These are phyloP conservation scores for Waltergamsia citrina DNA, from an alignment of 2,329 filamentous ascomycete genomes.

Conservation along the genomic window DNA sequence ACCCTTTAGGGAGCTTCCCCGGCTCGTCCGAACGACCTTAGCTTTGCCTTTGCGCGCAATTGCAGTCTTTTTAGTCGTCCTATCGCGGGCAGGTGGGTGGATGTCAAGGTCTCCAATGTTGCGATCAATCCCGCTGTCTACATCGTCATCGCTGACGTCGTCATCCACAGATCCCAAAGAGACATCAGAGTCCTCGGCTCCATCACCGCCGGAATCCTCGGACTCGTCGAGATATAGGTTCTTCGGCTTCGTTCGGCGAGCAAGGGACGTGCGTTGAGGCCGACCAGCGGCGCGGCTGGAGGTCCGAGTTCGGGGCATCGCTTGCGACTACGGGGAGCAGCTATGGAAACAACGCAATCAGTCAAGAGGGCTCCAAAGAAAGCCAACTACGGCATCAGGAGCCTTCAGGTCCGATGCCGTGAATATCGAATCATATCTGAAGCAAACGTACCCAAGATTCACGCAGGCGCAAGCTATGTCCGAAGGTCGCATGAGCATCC, in stretches of 20 bases:
- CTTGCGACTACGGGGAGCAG: neutral
- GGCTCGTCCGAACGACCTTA: too few species aligned
- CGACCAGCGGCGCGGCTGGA: neutral
- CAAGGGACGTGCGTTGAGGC: neutral
- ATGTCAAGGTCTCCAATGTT: neutral
- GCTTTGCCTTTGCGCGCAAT: too few species aligned
- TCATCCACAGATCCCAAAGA: slow-evolving; percentile 1
- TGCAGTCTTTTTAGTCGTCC: neutral
- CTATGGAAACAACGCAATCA: neutral
- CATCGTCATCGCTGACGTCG: slow-evolving; percentile 1
- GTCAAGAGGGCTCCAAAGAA: neutral
- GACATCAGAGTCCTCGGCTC: slow-evolving; percentile 1
- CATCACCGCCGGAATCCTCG: neutral
- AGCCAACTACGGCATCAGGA: neutral
- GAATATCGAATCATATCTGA: neutral
- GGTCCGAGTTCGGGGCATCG: slow-evolving; percentile 4
- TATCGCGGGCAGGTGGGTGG: slow-evolving; percentile 1
- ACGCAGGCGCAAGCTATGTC: slow-evolving; percentile 2
- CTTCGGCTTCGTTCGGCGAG: slow-evolving; percentile 1
- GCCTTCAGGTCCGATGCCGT: neutral
- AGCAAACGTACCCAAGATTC: neutral
- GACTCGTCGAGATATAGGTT: slow-evolving; percentile 4
- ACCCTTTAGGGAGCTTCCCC: too few species aligned
- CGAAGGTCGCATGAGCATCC: neutral
- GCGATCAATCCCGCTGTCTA: neutral